Conservation (phyloP, 108 stramenopile genomes). For the Pinguiococcus pyrenoidosus region DNA sequence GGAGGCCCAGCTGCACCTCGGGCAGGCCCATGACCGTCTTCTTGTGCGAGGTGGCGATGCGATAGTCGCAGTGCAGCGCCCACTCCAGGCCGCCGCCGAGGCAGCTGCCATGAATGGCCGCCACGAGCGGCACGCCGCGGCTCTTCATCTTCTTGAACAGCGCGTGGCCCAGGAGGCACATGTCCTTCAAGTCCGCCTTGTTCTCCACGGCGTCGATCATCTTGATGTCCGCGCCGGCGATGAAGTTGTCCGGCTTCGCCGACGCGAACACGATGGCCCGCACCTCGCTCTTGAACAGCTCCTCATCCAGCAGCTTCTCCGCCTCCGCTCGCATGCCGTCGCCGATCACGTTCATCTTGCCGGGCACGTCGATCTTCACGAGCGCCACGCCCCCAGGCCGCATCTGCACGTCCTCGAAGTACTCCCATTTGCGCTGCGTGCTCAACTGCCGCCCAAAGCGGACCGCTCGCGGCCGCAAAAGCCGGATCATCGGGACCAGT, state of each 20-base stretch:
- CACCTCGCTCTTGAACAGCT: background rate
- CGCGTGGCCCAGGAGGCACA: conserved; percentile 31
- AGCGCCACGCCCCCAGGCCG: conserved; percentile 64
- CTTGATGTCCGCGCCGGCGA: conserved; percentile 96
- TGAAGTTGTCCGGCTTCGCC: conserved; percentile 86
- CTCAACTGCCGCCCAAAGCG: no score
- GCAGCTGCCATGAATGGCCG: conserved; percentile 87
- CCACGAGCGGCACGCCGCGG: conserved; percentile 65
- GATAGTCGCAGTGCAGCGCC: conserved; percentile 97
- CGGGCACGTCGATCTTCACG: conserved; percentile 75
- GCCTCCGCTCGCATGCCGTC: conserved; percentile 70
- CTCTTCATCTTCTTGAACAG: conserved; percentile 32
- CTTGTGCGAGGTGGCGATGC: conserved; percentile 70
- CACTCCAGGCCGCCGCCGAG: conserved; percentile 97
- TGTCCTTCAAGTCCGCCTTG: conserved; percentile 58
- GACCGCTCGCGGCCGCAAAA: no score
- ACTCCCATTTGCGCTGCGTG: no score
- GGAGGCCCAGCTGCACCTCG: conserved; percentile 91
- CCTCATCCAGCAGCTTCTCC: conserved; percentile 52
- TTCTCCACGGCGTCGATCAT: conserved; percentile 76
- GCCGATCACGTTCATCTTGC: conserved; percentile 79
- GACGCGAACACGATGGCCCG: conserved; percentile 82
- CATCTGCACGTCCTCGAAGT: conserved; percentile 9
- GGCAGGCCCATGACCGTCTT: conserved; percentile 90
- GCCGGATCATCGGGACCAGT: no score